Conservation (phyloP, 345 rosid genomes). For the Erodium maritimum region DNA sequence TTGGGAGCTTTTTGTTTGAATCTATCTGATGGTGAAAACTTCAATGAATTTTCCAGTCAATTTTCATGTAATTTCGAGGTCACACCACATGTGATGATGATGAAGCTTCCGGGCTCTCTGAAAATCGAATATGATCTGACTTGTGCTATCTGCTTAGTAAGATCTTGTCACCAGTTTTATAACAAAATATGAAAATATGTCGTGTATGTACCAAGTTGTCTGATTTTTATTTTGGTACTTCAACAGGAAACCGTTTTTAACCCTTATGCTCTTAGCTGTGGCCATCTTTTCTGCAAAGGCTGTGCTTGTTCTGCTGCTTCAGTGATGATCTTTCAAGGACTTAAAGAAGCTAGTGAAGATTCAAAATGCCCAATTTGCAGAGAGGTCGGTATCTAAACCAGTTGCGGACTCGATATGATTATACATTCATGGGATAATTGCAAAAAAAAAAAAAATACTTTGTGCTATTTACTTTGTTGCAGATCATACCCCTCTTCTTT, state of each 20-base stretch:
- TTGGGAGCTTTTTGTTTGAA: slow-evolving; percentile 83
- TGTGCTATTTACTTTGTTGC: no score
- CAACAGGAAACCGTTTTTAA: slow-evolving; percentile 71
- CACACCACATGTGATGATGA: slow-evolving; percentile 38
- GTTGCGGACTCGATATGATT: background rate
- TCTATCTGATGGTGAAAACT: slow-evolving; percentile 34
- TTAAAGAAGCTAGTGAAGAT: slow-evolving; percentile 43
- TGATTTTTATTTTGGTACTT: slow-evolving; percentile 4
- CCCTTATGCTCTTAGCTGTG: slow-evolving; percentile 77
- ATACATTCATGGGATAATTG: no score
- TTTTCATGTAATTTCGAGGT: slow-evolving; percentile 50
- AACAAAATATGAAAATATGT: background rate
- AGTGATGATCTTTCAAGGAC: slow-evolving; percentile 58
- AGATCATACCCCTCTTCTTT: no score
- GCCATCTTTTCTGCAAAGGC: slow-evolving; percentile 82
- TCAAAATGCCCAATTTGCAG: slow-evolving; percentile 85
- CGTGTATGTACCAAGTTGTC: background rate
- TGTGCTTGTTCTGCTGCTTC: slow-evolving; percentile 92
- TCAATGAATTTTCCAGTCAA: slow-evolving; percentile 30
- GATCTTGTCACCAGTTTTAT: slow-evolving; percentile 8
- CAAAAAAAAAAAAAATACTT: no score
- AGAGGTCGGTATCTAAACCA: slow-evolving; percentile 44
- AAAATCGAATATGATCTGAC: slow-evolving; percentile 66
- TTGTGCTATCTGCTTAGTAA: slow-evolving; percentile 82
- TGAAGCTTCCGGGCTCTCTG: slow-evolving; percentile 49